Conservation (phyloP, 208 protist species). For the Leishmania amazonensis region DNA sequence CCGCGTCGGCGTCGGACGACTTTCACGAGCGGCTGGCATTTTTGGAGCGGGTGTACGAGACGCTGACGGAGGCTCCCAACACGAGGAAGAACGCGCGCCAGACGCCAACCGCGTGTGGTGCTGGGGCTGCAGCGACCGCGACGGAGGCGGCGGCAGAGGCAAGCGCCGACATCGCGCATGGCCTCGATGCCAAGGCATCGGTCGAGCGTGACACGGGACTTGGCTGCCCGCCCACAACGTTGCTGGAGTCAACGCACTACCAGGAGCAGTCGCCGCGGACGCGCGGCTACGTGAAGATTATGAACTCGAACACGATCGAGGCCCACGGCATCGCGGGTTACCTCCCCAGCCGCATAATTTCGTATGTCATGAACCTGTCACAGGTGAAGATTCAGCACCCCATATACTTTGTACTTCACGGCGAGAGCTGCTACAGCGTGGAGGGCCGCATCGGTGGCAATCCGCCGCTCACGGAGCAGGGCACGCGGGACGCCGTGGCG, state of each 20-base stretch:
- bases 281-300: constrained; percentile 64
- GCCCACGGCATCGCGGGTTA: constrained; percentile 78
- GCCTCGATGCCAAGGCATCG: background rate
- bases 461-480: constrained; percentile 73
- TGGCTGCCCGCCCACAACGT: background rate
- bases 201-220: background rate
- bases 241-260: background rate
- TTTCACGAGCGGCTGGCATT: constrained; percentile 61
- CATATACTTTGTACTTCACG: constrained; percentile 91
- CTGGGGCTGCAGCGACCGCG: background rate
- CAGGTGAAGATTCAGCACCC: constrained; percentile 86
- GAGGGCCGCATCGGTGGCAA: constrained; percentile 90
- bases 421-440: constrained; percentile 83
- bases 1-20: constrained; percentile 42
- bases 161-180: background rate
- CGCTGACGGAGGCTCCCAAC: constrained; percentile 32
- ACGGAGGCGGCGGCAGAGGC: background rate
- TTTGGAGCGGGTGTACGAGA: constrained; percentile 60
- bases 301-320: constrained; percentile 61
- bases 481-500: constrained; percentile 62
- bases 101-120: background rate
- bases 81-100: background rate
- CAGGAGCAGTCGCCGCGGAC: background rate
- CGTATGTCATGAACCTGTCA: constrained; percentile 86
- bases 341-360: constrained; percentile 75